Base-by-base conservation (phyloP, 2,329 filamentous ascomycete species). In the Calonectria pseudoturangicola region DNA sequence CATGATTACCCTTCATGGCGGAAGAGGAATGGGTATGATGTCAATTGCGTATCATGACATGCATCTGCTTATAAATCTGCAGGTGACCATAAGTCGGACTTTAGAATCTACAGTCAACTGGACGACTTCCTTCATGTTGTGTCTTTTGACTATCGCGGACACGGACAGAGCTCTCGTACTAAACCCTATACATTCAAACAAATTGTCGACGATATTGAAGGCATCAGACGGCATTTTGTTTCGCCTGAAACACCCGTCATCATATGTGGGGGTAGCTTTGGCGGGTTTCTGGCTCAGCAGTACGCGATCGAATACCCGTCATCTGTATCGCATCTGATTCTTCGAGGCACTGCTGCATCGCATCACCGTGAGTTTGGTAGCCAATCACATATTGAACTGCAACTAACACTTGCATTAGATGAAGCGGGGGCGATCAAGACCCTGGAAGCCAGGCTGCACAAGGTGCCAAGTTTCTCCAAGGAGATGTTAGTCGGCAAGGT, bases 181-280 rank as follows among this genome's bases (percentile, higher is more conserved):
- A 75, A 75, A 18, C 75, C 75, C 9, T 76, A 76, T 30, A 75
- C 72, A n/a, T 76, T 76, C 36, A 66, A 68, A 15, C 75, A 76
- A 21, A 33, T 76, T 8, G 75, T 76, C 10, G 75, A 76, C 4
- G 75, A 76, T 3, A 73, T 76, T 12, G 75, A 76, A 21, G 69
- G 60, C 4, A 10, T 76, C 8, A 70, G 73, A 18, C 18, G 39
- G 2, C 69, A 73, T n/a, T 73, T 76, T n/a, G 56, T 67, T 9
- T 65, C 62, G 1, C 58, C 45, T 2, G 72, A 73, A 4, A 54
- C 63, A 16, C 56, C 63, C 13, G 73, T 71, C 0, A 75, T 76
- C 15, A 68, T 76, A 7, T 76, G 75, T 13, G 75, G 75, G 4
- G 75, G 75, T 2, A 76, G 75, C 21, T 76, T 76, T 67, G 75